Percentiles rank a stretch among this genome's conserved stretches.
Evolutionary conservation across 257 asterid genomes (phyloP).

Genomic region (Gentiana dahurica): DNA sequence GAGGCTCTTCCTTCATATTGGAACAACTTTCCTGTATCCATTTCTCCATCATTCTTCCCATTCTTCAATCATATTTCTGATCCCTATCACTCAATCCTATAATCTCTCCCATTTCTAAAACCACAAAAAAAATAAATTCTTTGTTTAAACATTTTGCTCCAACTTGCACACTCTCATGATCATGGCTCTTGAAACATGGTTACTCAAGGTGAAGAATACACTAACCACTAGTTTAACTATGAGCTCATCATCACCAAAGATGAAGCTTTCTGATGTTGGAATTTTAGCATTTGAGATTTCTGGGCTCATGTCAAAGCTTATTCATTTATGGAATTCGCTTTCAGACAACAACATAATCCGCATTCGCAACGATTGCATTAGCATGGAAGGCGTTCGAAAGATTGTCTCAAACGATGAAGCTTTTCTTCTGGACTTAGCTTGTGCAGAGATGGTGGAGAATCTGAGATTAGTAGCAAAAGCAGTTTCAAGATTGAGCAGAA

Average conservation of each 20-base stretch:
- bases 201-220: conserved; percentile 52
- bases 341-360: conserved; percentile 48
- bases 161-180: background rate
- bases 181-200: conserved; percentile 70
- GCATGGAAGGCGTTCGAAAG: conserved; percentile 80
- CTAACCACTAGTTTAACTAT: conserved; percentile 42
- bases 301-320: conserved; percentile 73
- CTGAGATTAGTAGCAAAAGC: conserved; percentile 45
- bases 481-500: conserved; percentile 42
- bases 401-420: conserved; percentile 78
- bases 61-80: background rate
- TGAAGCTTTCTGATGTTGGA: conserved; percentile 62
- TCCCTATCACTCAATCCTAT: background rate
- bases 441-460: conserved; percentile 72
- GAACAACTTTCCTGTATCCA: conserved; percentile 10
- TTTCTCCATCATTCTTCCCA: background rate
- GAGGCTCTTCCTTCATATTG: conserved; percentile 34
- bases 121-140: background rate
- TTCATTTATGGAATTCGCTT: conserved; percentile 74
- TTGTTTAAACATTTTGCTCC: background rate
- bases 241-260: conserved; percentile 28
- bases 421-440: conserved; percentile 63
- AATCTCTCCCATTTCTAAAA: background rate
- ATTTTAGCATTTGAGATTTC: conserved; percentile 82
- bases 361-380: conserved; percentile 43